Base-by-base conservation (phyloP, 1,139 yeast species). In the Taphrina betulina region DNA sequence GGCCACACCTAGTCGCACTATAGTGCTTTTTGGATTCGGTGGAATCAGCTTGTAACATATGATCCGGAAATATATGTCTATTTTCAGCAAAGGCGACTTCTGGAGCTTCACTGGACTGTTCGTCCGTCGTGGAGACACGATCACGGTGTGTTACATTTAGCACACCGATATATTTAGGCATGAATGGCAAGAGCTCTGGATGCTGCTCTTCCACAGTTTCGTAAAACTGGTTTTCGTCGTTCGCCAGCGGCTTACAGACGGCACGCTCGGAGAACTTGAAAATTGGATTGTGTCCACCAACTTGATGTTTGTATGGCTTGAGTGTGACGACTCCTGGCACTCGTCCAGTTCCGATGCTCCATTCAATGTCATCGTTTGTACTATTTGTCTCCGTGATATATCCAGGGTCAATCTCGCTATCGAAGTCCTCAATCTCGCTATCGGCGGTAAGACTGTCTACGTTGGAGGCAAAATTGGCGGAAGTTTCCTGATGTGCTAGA, bases 271-370 rank as follows among this genome's bases (percentile, higher is more conserved):
- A 85, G 67, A 92, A 92, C 61, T 92, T 78, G 71, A 92, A 94
- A 45, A 94, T 89, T 1, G 97, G 96, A 0, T 96, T 92, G 68
- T 94, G 99, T 0, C 99, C 99, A 7, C 99, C 99, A 5, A 94
- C 98, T 86, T 63, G 65, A 67, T 92, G 90, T 62, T 83, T 81
- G 71, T 85, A 90, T 1, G 95, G 96, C 53, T 87, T 80, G 57
- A 90, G 72, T 14, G 50, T n/a, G 16, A 52, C 56, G 36, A 43
- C 54, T 23, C 54, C 54, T 3, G 54, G 54, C 17, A 50, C 46
- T 5, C 28, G 46, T 8, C 54, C 54, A 10, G 44, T 34, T 2
- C 40, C 54, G 16, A 50, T 50, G 12, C 54, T 50, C 54, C 54
- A 50, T 33, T 50, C 54, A 10, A 50, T 50, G 36, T 50, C 54